Evolutionary conservation across 2,329 filamentous ascomycete species (phyloP), one percentile per base, ranked within the genome.

Genomic region (Domatiomyces globalis): DNA sequence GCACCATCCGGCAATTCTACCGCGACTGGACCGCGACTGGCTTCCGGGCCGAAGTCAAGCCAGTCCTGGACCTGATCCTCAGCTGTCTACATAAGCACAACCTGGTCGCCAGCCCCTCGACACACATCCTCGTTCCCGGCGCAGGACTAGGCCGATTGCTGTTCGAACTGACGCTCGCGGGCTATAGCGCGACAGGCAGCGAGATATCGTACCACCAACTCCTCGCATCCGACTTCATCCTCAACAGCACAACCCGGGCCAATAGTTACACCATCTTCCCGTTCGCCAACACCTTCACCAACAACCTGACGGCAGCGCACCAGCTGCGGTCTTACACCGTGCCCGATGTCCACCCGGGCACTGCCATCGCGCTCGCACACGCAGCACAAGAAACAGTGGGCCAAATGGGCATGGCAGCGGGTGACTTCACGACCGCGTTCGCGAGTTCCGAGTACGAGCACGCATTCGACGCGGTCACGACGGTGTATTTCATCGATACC

Each of bases 191-290:
- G 0, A 88, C 95, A 66, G 90, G 90, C 25, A 96, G 95, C 63
- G 86, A 98, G 68, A 94, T 96, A 55, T 95, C 89, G 2, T 96
- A 94, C 63, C 92, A 98, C 66, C 87, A 95, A 65, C 78, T 98
- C n/a, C 74, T 96, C 52, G 87, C 87, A 1, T 94, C 86, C 52
- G 78, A 77, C 56, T 79, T 72, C 68, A 60, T 74, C 7, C 61
- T 76, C 42, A 76, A 76, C 52, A 66, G 69, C 60, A 85, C 82
- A 4, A 20, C 10, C 8, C 2, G 43, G 2, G 15, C 9, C 61
- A 71, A 0, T 63, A 66, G 77, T 76, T 87, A 88, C 67, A 79
- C 73, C 7, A 74, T 98, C 49, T 86, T 84, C 62, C 92, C 92
- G 0, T 98, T 90, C 78, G 79, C 87, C 2, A 78, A 92, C 56